phyloP scores from a whole-genome alignment of 768 basidiomycete species.

The Termitomyces sp. region DNA sequence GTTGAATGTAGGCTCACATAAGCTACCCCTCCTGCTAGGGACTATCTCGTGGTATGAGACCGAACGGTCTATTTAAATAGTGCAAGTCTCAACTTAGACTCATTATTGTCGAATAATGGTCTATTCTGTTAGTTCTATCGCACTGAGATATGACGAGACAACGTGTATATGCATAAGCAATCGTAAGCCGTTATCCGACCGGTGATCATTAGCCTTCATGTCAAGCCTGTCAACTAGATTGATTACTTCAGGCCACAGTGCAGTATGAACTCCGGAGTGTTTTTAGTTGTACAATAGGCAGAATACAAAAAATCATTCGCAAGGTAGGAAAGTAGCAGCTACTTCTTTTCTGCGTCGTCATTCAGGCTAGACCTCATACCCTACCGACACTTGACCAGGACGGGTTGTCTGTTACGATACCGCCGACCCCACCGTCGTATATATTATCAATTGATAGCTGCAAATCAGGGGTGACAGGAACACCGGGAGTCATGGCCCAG shows the following conservation, averaged over 20 bases:
- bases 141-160: neutral
- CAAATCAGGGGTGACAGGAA: slow-evolving; percentile 45
- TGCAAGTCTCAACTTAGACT: neutral
- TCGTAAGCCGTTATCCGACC: neutral
- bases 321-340: neutral
- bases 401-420: slow-evolving; percentile 54
- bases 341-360: too few species aligned
- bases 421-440: slow-evolving; percentile 64
- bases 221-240: neutral
- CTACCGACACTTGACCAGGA: slow-evolving; percentile 42
- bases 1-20: neutral
- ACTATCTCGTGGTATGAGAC: neutral
- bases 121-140: neutral
- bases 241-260: neutral
- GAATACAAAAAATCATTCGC: neutral
- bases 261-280: neutral
- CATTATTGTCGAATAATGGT: neutral
- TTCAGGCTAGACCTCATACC: neutral
- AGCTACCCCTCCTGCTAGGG: neutral
- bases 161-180: neutral
- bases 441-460: slow-evolving; percentile 49
- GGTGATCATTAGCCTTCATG: neutral
- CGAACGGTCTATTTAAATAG: neutral
- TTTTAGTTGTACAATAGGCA: neutral
- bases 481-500: slow-evolving; percentile 57